phyloP scores from a whole-genome alignment of 2,329 filamentous ascomycete species.

The Trichoderma pleuroti region DNA sequence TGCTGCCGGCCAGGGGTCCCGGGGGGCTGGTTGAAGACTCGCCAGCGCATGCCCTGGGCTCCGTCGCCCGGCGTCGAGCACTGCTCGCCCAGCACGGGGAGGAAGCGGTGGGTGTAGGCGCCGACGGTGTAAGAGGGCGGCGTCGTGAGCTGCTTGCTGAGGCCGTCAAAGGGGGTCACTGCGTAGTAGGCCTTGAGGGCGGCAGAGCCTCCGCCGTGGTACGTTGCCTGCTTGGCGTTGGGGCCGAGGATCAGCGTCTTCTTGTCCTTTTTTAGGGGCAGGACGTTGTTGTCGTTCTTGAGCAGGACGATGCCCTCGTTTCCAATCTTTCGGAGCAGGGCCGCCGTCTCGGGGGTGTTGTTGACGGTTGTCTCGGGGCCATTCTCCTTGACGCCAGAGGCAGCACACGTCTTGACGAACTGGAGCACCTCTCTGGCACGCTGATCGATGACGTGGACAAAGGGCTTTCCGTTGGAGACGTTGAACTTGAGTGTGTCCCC shows the following conservation, averaged over 20 bases:
- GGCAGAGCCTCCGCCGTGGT: conserved; percentile 64
- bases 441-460: conserved; percentile 52
- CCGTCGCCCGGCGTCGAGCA: conserved; percentile 51
- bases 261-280: conserved; percentile 62
- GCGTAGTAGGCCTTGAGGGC: conserved; percentile 61
- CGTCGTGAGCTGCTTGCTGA: conserved; percentile 50
- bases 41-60: conserved; percentile 58
- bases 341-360: conserved; percentile 60
- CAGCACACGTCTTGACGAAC: conserved; percentile 55
- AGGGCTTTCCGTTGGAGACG: conserved; percentile 54
- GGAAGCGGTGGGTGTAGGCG: conserved; percentile 61
- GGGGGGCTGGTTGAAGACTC: conserved; percentile 58
- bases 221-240: conserved; percentile 54
- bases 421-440: conserved; percentile 56
- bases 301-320: conserved; percentile 69
- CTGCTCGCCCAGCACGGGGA: conserved; percentile 55
- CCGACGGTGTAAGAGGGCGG: conserved; percentile 54
- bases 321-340: conserved; percentile 61
- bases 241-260: conserved; percentile 57
- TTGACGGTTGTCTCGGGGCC: conserved; percentile 50
- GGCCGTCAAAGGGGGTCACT: conserved; percentile 69
- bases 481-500: conserved; percentile 51
- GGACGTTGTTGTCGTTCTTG: conserved; percentile 63
- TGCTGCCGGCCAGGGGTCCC: conserved; percentile 43
- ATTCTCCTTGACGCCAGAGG: conserved; percentile 51